Base-by-base conservation (phyloP, 768 basidiomycete genomes). In the Podaxis rugospora region DNA sequence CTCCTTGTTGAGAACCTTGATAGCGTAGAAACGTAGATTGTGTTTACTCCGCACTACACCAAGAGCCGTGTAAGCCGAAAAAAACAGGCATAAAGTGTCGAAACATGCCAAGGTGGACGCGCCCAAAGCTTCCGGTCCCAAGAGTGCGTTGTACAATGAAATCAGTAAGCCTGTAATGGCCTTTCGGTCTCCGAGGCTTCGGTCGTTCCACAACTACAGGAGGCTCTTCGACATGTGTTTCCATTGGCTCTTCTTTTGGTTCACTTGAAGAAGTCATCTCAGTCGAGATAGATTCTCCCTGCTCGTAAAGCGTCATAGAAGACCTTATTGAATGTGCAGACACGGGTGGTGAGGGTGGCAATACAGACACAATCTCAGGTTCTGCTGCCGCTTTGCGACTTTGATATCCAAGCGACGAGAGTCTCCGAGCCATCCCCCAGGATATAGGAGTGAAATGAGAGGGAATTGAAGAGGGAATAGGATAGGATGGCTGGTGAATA, bases 101-200 rank as follows among this genome's bases (percentile, higher is more conserved):
- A n/a, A 40, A 66, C 71, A 51, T 69, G 92, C 92, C 92, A 42
- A 94, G 78, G 74, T 93, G 92, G 0, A 99, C 97, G n/a, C 95
- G 84, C 1, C 97, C 97, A 72, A 99, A 98, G 69, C 94, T 97
- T 0, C 97, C 97, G 1, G 95, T 98, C 0, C 97, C 96, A 54
- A 94, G 72, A 13, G 90, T 94, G 27, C 92, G 79, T 66, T 90
- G 87, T 64, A 94, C 87, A 64, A 86, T 82, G 65, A 93, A 94
- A 70, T 94, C 92, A 46, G 78, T 66, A 21, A 94, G 80, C 28
- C 84, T 82, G 72, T 93, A 93, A 16, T 79, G 80, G 25, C 86
- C 89, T 66, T 84, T 87, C 13, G 82, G 80, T 59, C 86, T 74
- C 46, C 65, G 63, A 7, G 69, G 63, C 51, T 62, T 66, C 16